These are phyloP conservation scores for Avena eriantha DNA, from an alignment of 176 grass and related monocot genomes.

Conservation along the genomic window DNA sequence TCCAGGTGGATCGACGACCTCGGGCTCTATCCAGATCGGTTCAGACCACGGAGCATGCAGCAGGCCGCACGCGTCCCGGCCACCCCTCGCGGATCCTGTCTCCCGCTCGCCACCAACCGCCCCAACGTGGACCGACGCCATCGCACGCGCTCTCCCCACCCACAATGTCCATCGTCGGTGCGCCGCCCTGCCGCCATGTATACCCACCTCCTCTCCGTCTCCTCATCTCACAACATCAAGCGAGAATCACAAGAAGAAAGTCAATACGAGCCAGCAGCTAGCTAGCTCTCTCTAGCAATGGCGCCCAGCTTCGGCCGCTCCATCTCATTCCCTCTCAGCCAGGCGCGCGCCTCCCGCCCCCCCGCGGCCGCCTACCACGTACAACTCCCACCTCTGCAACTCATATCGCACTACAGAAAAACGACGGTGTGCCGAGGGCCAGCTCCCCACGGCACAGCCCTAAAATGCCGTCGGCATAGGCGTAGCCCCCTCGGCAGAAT, in stretches of 20 bases:
- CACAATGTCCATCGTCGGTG: neutral
- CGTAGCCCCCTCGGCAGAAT: no score
- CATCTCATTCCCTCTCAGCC: slow-evolving; percentile 60
- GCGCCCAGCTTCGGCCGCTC: slow-evolving; percentile 66
- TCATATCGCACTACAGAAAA: neutral
- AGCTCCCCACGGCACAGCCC: no score
- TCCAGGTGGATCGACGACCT: no score
- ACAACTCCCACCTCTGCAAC: slow-evolving; percentile 46
- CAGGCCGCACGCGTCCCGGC: neutral
- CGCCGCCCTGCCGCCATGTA: slow-evolving; percentile 22
- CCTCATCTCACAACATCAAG: slow-evolving; percentile 4
- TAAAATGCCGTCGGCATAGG: no score
- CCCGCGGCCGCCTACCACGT: slow-evolving; percentile 41
- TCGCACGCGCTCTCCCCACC: slow-evolving; percentile 12
- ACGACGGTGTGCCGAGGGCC: no score
- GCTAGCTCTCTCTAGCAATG: slow-evolving; percentile 41
- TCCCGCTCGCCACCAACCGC: neutral
- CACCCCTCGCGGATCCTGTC: slow-evolving; percentile 52
- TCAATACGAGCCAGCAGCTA: neutral
- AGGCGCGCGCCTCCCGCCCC: neutral
- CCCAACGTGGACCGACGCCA: neutral
- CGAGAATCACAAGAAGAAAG: neutral
- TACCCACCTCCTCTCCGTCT: neutral
- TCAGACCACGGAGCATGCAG: neutral
- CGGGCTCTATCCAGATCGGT: neutral